Base-by-base conservation (phyloP, 2,329 filamentous ascomycete genomes). In the Passalora sequoiae region DNA sequence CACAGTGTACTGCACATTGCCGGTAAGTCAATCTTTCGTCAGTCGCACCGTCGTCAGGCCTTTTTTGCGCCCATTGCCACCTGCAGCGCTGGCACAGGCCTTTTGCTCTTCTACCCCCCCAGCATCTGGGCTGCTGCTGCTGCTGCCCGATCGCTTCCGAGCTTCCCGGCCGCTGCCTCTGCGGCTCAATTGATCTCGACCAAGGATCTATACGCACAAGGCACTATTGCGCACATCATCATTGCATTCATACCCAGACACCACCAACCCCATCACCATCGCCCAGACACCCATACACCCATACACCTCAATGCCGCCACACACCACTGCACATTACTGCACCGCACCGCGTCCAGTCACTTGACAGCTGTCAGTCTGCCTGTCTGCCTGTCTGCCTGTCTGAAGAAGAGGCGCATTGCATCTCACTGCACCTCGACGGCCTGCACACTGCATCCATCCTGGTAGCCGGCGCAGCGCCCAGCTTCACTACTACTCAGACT, bases 401-500 rank as follows among this genome's bases (percentile, higher is more conserved):
- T 36, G 19, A 12, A 17, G 33, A 36, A 36, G n/a, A n/a, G n/a
- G n/a, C n/a, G n/a, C n/a, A n/a, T n/a, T n/a, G n/a, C n/a, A n/a
- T n/a, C n/a, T 12, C 33, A 20, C 19, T 17, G 8, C 17, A 10
- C 6, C 30, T 33, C 15, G 30, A 33, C n/a, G 15, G 33, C 33
- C 33, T 24, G 33, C 33, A 20, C 33, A 21, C 33, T 36, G 33
- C 33, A 20, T 9, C 33, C n/a, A 42, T 20, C 40, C 40, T 27
- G 40, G 40, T 42, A 36, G 20, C 16, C 31, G 40, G 40, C 28
- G 17, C 27, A 32, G 39, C 30, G 20, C 31, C 3, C 40, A 24
- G 3, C 36, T 38, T 19, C n/a, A n/a, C n/a, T n/a, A n/a, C n/a
- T n/a, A n/a, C n/a, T n/a, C n/a, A n/a, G 21, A n/a, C 16, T 38